Conservation (phyloP, 1,139 yeast species). For the Debaryomyces subglobosus region DNA sequence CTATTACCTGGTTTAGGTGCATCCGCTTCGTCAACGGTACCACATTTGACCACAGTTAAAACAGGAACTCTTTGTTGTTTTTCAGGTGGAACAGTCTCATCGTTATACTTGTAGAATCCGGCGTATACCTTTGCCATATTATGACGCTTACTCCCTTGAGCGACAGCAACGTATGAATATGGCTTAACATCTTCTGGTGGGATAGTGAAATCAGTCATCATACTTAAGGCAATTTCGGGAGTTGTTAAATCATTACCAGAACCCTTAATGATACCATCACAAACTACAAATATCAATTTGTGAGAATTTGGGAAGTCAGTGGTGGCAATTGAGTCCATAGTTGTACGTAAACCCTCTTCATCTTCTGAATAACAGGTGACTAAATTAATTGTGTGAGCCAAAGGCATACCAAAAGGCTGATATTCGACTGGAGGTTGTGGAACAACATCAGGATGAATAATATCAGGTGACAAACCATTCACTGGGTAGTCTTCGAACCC, state of each 20-base stretch:
- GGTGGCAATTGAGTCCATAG: constrained; percentile 88
- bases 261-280: constrained; percentile 95
- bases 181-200: constrained; percentile 77
- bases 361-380: constrained; percentile 97
- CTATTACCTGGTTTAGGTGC: constrained; percentile 95
- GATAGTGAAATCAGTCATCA: constrained; percentile 83
- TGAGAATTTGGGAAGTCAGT: constrained; percentile 96
- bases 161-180: constrained; percentile 90
- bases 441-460: constrained; percentile 71
- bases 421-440: constrained; percentile 89
- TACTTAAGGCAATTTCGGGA: constrained; percentile 81
- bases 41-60: constrained; percentile 84
- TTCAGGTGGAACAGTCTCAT: constrained; percentile 69
- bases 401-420: constrained; percentile 86
- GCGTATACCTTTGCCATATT: constrained; percentile 96
- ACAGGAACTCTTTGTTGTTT: constrained; percentile 91
- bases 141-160: constrained; percentile 89
- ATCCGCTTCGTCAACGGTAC: constrained; percentile 80
- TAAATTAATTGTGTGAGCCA: constrained; percentile 79
- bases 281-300: constrained; percentile 77
- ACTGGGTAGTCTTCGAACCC: constrained; percentile 41
- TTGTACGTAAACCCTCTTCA: constrained; percentile 79
- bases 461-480: constrained; percentile 64
- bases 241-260: constrained; percentile 86
- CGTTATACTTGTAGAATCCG: constrained; percentile 86